Conservation (phyloP, 495 filamentous ascomycete species). For the Penicillium verhagenii region DNA sequence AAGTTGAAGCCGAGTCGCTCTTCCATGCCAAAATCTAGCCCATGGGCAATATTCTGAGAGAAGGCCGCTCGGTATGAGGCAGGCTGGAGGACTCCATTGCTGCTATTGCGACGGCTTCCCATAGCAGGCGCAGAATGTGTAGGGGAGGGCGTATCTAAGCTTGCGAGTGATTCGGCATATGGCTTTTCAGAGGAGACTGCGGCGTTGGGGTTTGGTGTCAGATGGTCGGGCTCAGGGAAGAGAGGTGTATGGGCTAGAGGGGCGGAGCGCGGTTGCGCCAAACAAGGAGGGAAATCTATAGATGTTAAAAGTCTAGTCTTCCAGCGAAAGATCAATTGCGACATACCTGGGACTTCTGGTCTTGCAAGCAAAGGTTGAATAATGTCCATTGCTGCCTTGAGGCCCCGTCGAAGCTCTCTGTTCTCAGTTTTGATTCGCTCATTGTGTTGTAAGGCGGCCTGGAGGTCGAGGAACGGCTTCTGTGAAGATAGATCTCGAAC, state of each 20-base stretch:
- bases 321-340: neutral
- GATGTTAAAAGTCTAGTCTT: conserved; percentile 4
- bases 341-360: conserved; percentile 29
- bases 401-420: conserved; percentile 59
- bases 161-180: conserved; percentile 34
- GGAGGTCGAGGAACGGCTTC: conserved; percentile 77
- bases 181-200: conserved; percentile 18
- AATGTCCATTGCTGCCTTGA: conserved; percentile 59
- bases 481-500: conserved; percentile 70
- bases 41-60: conserved; percentile 52
- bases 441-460: conserved; percentile 65
- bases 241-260: conserved; percentile 26
- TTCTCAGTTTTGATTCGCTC: conserved; percentile 70
- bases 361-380: conserved; percentile 60
- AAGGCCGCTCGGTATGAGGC: conserved; percentile 35
- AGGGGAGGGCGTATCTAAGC: conserved; percentile 36
- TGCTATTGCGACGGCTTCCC: conserved; percentile 30
- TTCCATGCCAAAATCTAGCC: conserved; percentile 53
- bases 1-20: conserved; percentile 70
- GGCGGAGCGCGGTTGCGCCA: conserved; percentile 17
- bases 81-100: conserved; percentile 16
- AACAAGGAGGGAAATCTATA: conserved; percentile 16
- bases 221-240: conserved; percentile 23
- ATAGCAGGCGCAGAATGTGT: conserved; percentile 33
- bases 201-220: conserved; percentile 18